phyloP scores from a whole-genome alignment of 179 eudicot species.

The Nepenthes alata region DNA sequence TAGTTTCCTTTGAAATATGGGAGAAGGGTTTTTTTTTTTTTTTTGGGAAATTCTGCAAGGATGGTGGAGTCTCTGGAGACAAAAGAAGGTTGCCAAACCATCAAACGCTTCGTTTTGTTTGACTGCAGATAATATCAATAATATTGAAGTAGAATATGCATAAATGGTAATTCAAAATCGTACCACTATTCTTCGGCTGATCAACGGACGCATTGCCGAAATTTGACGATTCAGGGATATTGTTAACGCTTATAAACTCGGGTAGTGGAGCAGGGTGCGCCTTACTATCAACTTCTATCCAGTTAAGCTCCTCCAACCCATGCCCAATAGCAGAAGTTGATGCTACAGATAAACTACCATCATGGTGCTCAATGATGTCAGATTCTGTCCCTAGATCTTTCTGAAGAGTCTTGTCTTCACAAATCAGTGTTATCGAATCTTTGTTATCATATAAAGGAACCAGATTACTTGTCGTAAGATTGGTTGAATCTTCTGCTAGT shows the following conservation, averaged over 20 bases:
- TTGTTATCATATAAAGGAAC: background rate
- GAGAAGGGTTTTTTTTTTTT: too few species aligned
- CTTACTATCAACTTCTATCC: slow-evolving; percentile 32
- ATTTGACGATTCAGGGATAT: slow-evolving; percentile 21
- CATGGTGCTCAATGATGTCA: slow-evolving; percentile 11
- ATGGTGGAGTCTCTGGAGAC: too few species aligned
- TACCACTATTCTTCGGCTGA: too few species aligned
- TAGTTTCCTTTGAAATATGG: too few species aligned
- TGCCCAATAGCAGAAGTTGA: slow-evolving; percentile 30
- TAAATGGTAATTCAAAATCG: too few species aligned
- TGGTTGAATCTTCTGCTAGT: slow-evolving; percentile 16
- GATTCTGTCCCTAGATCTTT: slow-evolving; percentile 9
- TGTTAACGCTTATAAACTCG: slow-evolving; percentile 13
- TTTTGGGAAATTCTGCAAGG: too few species aligned
- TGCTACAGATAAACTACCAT: slow-evolving; percentile 11
- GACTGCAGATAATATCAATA: too few species aligned
- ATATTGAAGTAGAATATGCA: too few species aligned
- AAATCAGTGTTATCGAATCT: too few species aligned
- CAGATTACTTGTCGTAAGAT: slow-evolving; percentile 8
- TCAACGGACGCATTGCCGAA: background rate
- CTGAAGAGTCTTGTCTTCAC: too few species aligned
- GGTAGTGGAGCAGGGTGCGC: slow-evolving; percentile 12
- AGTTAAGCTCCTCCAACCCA: slow-evolving; percentile 57
- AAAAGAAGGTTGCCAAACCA: too few species aligned
- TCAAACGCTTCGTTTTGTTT: too few species aligned